Evolutionary conservation across 768 basidiomycete genomes (phyloP).

Genomic region (Agrocybe chaxingu): DNA sequence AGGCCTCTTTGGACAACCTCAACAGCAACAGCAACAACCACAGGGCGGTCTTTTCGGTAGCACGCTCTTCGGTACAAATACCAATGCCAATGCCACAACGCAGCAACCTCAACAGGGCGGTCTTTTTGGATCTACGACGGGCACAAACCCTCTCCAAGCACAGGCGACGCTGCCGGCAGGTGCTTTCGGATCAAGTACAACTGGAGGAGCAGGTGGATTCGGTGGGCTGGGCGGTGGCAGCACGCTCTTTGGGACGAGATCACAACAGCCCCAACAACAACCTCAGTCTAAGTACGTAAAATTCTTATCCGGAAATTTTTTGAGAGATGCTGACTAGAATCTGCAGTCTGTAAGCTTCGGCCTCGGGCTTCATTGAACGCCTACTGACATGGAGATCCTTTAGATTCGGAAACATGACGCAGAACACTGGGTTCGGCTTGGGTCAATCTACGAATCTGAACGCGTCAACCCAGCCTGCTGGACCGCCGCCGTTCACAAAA

Average conservation of each 20-base stretch:
- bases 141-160: slow-evolving; percentile 24
- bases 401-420: background rate
- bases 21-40: slow-evolving; percentile 16
- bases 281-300: slow-evolving; percentile 13
- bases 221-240: slow-evolving; percentile 18
- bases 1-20: slow-evolving; percentile 12
- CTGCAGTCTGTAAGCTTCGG: background rate
- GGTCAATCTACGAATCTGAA: background rate
- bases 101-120: slow-evolving; percentile 24
- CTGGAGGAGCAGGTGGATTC: slow-evolving; percentile 11
- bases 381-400: no score
- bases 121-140: slow-evolving; percentile 20
- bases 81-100: slow-evolving; percentile 12
- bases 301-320: background rate
- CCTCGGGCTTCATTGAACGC: background rate
- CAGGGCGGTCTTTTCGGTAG: slow-evolving; percentile 15
- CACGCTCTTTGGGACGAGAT: slow-evolving; percentile 28
- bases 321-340: background rate
- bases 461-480: slow-evolving; percentile 18
- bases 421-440: background rate
- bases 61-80: slow-evolving; percentile 17
- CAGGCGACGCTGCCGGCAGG: slow-evolving; percentile 29
- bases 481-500: slow-evolving; percentile 43
- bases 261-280: slow-evolving; percentile 28
- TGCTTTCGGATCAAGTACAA: slow-evolving; percentile 19